phyloP scores from a whole-genome alignment of 768 basidiomycete genomes.

The Pleurotus tuoliensis region DNA sequence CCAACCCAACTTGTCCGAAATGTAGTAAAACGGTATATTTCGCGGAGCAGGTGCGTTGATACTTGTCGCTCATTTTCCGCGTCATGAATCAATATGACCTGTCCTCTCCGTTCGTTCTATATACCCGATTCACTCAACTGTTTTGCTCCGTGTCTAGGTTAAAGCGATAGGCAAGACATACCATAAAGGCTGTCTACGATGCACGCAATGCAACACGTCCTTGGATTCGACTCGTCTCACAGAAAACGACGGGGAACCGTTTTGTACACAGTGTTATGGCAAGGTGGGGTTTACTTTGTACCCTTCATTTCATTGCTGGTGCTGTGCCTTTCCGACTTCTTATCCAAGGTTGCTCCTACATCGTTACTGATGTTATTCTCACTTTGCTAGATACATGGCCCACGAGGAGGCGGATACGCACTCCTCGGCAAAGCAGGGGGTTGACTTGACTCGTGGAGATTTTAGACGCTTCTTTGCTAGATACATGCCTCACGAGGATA shows the following conservation, averaged over 20 bases:
- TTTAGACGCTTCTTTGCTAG: too few species aligned
- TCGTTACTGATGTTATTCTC: neutral
- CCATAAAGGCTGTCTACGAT: slow-evolving; percentile 77
- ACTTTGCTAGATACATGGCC: slow-evolving; percentile 59
- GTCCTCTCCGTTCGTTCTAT: too few species aligned
- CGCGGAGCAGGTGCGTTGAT: slow-evolving; percentile 63
- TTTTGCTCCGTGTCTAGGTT: slow-evolving; percentile 38
- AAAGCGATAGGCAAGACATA: slow-evolving; percentile 80
- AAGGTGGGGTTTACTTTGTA: slow-evolving; percentile 37
- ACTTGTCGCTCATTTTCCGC: too few species aligned
- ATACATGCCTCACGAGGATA: too few species aligned
- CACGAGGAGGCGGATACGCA: slow-evolving; percentile 74
- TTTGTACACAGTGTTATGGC: slow-evolving; percentile 69
- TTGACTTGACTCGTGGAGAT: slow-evolving; percentile 5
- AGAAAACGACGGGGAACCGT: slow-evolving; percentile 71
- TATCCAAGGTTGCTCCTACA: too few species aligned
- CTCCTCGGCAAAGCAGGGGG: slow-evolving; percentile 43
- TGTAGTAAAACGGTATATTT: slow-evolving; percentile 81
- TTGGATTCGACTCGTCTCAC: slow-evolving; percentile 72
- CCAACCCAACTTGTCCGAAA: slow-evolving; percentile 56
- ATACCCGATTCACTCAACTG: too few species aligned
- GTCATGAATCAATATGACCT: too few species aligned
- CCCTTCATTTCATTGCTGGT: neutral
- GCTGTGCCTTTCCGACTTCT: too few species aligned
- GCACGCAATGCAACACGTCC: slow-evolving; percentile 61